Conservation (phyloP, 2,329 filamentous ascomycete species). For the Hymenotorrendiella dingleyae region DNA sequence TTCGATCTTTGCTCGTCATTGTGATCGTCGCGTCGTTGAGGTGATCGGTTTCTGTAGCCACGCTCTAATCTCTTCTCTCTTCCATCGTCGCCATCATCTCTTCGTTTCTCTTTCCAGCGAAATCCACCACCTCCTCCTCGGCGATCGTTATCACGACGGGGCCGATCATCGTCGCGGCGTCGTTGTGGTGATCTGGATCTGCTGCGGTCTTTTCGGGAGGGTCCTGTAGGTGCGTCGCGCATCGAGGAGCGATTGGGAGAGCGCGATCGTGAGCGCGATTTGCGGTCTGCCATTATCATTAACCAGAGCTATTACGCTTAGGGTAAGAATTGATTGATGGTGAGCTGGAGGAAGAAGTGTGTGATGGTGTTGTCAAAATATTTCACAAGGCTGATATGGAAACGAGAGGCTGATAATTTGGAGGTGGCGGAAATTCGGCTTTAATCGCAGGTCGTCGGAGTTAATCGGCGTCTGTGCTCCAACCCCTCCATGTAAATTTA, state of each 20-base stretch:
- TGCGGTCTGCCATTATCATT: slow-evolving; percentile 20
- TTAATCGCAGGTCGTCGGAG: no score
- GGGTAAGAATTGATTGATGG: no score
- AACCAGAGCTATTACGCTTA: no score
- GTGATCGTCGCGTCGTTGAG: slow-evolving; percentile 11
- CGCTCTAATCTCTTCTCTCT: slow-evolving; percentile 44
- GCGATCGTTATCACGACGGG: slow-evolving; percentile 33
- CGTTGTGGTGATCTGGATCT: slow-evolving; percentile 30
- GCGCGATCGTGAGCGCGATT: slow-evolving; percentile 23
- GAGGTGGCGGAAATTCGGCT: no score
- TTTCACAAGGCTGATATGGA: no score
- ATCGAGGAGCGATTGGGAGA: slow-evolving; percentile 19
- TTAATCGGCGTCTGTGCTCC: no score
- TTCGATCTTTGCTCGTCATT: slow-evolving; percentile 17
- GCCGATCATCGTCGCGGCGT: slow-evolving; percentile 12
- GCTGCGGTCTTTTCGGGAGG: slow-evolving; percentile 32
- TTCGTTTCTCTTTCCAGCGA: slow-evolving; percentile 52
- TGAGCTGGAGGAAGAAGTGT: no score
- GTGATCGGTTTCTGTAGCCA: slow-evolving; percentile 42
- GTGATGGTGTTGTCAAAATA: no score
- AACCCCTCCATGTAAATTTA: no score
- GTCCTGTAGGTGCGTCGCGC: slow-evolving; percentile 21
- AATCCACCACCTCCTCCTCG: slow-evolving; percentile 39
- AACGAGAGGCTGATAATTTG: no score
- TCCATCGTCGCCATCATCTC: slow-evolving; percentile 40